Evolutionary conservation across 2,329 filamentous ascomycete genomes (phyloP).

Genomic region (Colletotrichum sansevieriae): DNA sequence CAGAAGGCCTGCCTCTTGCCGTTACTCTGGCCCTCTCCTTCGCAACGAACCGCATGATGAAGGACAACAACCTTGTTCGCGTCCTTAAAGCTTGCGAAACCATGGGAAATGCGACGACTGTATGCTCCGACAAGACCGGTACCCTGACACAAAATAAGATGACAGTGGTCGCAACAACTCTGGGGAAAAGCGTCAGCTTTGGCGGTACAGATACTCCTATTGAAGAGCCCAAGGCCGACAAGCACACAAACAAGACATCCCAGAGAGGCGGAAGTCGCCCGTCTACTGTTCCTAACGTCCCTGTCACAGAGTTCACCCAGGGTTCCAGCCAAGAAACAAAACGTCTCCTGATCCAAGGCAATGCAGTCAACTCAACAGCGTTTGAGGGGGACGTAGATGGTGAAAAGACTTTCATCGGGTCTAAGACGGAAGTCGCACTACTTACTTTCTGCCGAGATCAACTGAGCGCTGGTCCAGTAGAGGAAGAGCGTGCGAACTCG

Average conservation of each 20-base stretch:
- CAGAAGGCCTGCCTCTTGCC: slow-evolving; percentile 75
- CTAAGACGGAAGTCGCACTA: slow-evolving; percentile 82
- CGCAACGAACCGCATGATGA: slow-evolving; percentile 75
- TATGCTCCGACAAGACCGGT: slow-evolving; percentile 63
- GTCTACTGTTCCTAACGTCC: slow-evolving; percentile 28
- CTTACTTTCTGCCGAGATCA: slow-evolving; percentile 76
- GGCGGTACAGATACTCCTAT: slow-evolving; percentile 48
- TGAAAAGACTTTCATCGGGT: slow-evolving; percentile 73
- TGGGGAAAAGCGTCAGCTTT: slow-evolving; percentile 61
- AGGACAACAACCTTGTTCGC: slow-evolving; percentile 79
- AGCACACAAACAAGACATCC: slow-evolving; percentile 46
- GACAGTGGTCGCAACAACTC: slow-evolving; percentile 78
- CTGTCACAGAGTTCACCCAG: slow-evolving; percentile 19
- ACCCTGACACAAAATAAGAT: slow-evolving; percentile 74
- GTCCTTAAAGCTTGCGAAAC: slow-evolving; percentile 77
- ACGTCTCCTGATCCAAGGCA: slow-evolving; percentile 69
- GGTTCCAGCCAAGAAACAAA: slow-evolving; percentile 43
- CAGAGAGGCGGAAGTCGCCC: neutral
- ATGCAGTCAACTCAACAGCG: slow-evolving; percentile 77
- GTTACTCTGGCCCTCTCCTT: slow-evolving; percentile 78
- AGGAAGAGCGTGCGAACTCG: slow-evolving; percentile 72
- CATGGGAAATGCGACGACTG: slow-evolving; percentile 79
- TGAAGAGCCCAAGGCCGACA: slow-evolving; percentile 45
- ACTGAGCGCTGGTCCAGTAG: slow-evolving; percentile 73
- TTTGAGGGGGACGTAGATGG: slow-evolving; percentile 76